Percentiles rank a stretch among this genome's conserved stretches.
Evolutionary conservation across 805 yeast genomes (phyloP).

Genomic region (Kockiozyma suomiensis): DNA sequence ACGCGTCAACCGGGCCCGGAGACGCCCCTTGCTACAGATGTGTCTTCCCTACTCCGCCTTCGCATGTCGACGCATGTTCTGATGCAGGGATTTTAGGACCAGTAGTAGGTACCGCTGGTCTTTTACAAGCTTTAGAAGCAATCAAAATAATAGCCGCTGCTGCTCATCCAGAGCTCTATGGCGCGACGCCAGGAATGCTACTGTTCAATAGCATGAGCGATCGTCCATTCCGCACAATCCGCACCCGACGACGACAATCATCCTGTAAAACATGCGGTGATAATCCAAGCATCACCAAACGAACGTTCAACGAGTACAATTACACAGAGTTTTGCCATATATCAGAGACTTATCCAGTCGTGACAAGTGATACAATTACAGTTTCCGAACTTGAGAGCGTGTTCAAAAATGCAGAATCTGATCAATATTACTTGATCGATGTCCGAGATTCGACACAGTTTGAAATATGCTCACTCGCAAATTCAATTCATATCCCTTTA

Average conservation of each 20-base stretch:
- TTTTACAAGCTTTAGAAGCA: constrained; percentile 85
- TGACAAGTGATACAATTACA: constrained; percentile 53
- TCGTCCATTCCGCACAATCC: constrained; percentile 61
- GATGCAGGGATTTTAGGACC: constrained; percentile 97
- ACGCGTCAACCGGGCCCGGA: not conserved
- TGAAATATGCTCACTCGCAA: constrained; percentile 61
- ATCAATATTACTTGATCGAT: constrained; percentile 56
- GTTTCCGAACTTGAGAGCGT: constrained; percentile 44
- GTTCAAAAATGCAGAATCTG: not conserved
- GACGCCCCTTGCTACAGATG: constrained; percentile 92
- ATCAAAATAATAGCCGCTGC: constrained; percentile 70
- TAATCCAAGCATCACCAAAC: constrained; percentile 53
- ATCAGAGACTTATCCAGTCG: constrained; percentile 49
- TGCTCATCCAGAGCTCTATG: constrained; percentile 58
- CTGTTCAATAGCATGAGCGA: constrained; percentile 67
- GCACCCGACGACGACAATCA: constrained; percentile 69
- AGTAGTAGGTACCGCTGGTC: constrained; percentile 90
- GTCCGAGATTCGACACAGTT: constrained; percentile 83
- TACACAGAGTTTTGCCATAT: constrained; percentile 79
- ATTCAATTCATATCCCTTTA: constrained; percentile 66
- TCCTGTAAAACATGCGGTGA: constrained; percentile 69
- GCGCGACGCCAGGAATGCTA: constrained; percentile 45
- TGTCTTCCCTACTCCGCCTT: constrained; percentile 87
- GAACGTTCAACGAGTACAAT: constrained; percentile 53
- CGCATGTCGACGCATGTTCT: constrained; percentile 78